Evolutionary conservation across 2,329 filamentous ascomycete genomes (phyloP).

Genomic region (Diaporthe vaccinii): DNA sequence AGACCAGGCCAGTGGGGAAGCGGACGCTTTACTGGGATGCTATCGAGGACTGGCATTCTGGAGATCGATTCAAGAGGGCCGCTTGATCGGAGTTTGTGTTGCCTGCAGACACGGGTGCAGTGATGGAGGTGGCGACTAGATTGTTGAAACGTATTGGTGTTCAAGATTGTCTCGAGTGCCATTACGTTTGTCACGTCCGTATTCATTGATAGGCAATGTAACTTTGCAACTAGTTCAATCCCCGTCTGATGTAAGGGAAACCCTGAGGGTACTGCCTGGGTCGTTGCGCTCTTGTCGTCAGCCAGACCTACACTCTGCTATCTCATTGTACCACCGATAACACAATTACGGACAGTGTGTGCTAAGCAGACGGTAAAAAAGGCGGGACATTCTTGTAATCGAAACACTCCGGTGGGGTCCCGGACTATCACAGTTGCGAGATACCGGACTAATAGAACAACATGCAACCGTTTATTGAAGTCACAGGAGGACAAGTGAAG

Average conservation of each 20-base stretch:
- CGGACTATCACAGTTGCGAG: not conserved
- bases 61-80: not conserved
- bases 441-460: not conserved
- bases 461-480: not conserved
- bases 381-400: not conserved
- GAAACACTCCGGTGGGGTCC: not conserved
- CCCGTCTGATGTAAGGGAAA: too few species aligned
- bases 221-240: too few species aligned
- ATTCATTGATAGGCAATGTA: too few species aligned
- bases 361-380: not conserved
- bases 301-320: too few species aligned
- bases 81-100: not conserved
- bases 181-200: not conserved
- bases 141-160: not conserved
- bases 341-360: not conserved
- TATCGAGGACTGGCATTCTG: conserved; percentile 25
- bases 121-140: not conserved
- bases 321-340: too few species aligned
- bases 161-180: not conserved
- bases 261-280: too few species aligned
- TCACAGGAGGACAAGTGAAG: not conserved
- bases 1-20: not conserved
- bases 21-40: conserved; percentile 16
- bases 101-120: not conserved
- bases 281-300: too few species aligned